Percentiles rank a stretch among this genome's conserved stretches.
These are phyloP conservation scores for Kwoniella shandongensis DNA, from an alignment of 768 basidiomycete species.

Conservation along the genomic window DNA sequence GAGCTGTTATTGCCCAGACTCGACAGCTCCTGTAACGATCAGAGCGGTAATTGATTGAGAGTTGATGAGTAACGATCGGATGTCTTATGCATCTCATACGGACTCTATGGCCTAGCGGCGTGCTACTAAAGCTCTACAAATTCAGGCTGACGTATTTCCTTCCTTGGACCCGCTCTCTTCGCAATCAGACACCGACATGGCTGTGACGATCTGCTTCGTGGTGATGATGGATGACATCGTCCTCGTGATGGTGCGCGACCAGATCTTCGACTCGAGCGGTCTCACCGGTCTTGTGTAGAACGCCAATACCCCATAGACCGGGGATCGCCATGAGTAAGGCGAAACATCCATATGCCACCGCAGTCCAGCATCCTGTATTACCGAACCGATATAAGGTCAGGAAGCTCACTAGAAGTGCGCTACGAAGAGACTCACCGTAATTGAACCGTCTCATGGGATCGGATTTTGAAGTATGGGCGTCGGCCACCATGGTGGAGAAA, in stretches of 20 bases:
- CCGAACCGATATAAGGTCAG: neutral
- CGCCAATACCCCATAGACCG: neutral
- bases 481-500: neutral
- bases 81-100: too few relatives aligned
- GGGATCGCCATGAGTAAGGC: neutral
- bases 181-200: too few relatives aligned
- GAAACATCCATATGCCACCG: neutral
- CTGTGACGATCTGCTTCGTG: too few relatives aligned
- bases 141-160: too few relatives aligned
- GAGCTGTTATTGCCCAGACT: too few relatives aligned
- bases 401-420: neutral
- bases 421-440: neutral
- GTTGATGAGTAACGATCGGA: too few relatives aligned
- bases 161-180: too few relatives aligned
- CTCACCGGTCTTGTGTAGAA: conserved; percentile 2
- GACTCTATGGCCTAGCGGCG: too few relatives aligned
- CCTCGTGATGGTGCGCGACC: conserved; percentile 1
- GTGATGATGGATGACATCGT: conserved; percentile 1
- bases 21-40: too few relatives aligned
- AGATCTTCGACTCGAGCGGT: conserved; percentile 1
- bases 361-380: conserved; percentile 1
- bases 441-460: neutral
- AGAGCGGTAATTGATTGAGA: too few relatives aligned
- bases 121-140: too few relatives aligned
- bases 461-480: neutral